A percentile compares a stretch with the other conserved stretches of the same genome.
Evolutionary conservation across 805 yeast species (phyloP).

Genomic region (Saturnispora ahearnii): DNA sequence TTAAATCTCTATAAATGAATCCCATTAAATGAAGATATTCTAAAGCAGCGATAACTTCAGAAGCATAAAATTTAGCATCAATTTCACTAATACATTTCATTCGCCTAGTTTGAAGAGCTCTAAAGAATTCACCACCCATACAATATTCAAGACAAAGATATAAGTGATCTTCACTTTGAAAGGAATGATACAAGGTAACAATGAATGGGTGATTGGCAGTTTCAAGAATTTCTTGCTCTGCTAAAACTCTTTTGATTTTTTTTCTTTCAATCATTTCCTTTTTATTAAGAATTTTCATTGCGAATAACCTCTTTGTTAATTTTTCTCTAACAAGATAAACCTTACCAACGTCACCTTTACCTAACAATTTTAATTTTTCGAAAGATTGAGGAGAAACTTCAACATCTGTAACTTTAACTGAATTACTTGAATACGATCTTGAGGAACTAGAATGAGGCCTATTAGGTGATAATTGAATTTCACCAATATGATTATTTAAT

Average conservation of each 20-base stretch:
- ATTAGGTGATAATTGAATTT: slow-evolving; percentile 28
- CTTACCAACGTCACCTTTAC: slow-evolving; percentile 97
- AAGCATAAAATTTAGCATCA: slow-evolving; percentile 90
- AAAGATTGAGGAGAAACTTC: slow-evolving; percentile 83
- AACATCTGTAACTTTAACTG: slow-evolving; percentile 64
- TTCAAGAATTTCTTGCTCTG: slow-evolving; percentile 94
- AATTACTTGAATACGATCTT: slow-evolving; percentile 62
- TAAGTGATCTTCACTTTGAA: slow-evolving; percentile 85
- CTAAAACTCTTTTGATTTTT: slow-evolving; percentile 87
- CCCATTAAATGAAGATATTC: slow-evolving; percentile 97
- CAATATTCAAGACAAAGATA: slow-evolving; percentile 98
- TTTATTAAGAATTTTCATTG: slow-evolving; percentile 86
- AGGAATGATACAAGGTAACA: slow-evolving; percentile 91
- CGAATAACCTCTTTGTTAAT: slow-evolving; percentile 63
- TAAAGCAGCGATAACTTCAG: slow-evolving; percentile 94
- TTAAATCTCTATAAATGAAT: slow-evolving; percentile 89
- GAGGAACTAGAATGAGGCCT: slow-evolving; percentile 30
- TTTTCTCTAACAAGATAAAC: slow-evolving; percentile 88
- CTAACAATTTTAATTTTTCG: slow-evolving; percentile 81
- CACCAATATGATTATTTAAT: slow-evolving; percentile 30
- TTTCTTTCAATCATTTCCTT: slow-evolving; percentile 93
- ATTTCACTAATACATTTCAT: slow-evolving; percentile 77
- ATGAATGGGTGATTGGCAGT: slow-evolving; percentile 96
- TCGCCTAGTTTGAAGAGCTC: slow-evolving; percentile 87
- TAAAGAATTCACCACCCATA: slow-evolving; percentile 97